Percentiles rank a stretch among this genome's conserved stretches.
These are phyloP conservation scores for Dendrostoma leiphaemia DNA, from an alignment of 2,329 filamentous ascomycete genomes.

Conservation along the genomic window DNA sequence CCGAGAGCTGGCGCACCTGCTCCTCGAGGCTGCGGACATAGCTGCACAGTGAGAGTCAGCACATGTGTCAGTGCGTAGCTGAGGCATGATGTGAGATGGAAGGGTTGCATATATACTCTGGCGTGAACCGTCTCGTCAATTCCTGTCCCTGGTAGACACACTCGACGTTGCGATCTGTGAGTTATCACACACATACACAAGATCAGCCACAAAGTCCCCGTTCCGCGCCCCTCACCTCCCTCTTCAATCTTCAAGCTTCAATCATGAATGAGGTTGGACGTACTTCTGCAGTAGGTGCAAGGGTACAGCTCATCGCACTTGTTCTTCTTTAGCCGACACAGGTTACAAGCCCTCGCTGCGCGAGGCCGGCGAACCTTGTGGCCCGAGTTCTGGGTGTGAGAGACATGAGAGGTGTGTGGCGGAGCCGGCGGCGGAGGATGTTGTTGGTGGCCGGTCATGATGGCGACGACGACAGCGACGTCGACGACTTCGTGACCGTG, in stretches of 20 bases:
- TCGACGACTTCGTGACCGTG: background rate
- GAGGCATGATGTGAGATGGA: no score
- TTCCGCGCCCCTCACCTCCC: no score
- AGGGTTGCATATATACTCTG: conserved; percentile 24
- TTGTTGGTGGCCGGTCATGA: background rate
- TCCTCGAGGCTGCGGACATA: conserved; percentile 23
- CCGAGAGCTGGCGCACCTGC: conserved; percentile 13
- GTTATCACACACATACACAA: no score
- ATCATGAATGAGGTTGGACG: conserved; percentile 21
- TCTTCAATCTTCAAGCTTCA: no score
- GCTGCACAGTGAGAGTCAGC: conserved; percentile 17
- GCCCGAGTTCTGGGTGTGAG: conserved; percentile 14
- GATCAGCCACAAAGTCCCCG: no score
- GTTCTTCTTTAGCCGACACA: conserved; percentile 46
- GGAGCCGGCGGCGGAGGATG: background rate
- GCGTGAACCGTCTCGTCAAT: conserved; percentile 19
- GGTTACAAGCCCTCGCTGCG: conserved; percentile 44
- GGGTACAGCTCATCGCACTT: conserved; percentile 41
- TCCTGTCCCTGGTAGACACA: conserved; percentile 29
- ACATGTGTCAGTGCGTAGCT: no score
- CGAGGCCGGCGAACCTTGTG: conserved; percentile 29
- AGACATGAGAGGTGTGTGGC: background rate
- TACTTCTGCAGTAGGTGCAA: conserved; percentile 42
- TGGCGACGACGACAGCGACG: background rate
- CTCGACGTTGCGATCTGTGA: conserved; percentile 23